Evolutionary conservation across 345 rosid species (phyloP), one percentile per base, ranked within the genome.

Genomic region (Firmiana major): DNA sequence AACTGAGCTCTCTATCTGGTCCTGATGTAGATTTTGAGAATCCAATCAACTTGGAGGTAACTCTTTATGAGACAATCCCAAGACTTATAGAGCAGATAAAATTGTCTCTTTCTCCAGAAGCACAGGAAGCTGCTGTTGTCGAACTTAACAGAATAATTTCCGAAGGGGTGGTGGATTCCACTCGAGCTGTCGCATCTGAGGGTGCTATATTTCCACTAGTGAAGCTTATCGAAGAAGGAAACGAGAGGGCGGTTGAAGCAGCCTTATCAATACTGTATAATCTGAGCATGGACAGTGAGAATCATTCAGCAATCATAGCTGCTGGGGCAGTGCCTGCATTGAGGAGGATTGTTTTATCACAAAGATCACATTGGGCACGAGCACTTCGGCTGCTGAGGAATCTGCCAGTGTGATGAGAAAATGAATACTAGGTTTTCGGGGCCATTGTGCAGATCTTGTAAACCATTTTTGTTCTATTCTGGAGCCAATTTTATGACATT

Each of bases 241-340:
- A 87, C 22, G 87, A 79, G 67, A 82, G 77, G 74, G 89, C 91
- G 0, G 87, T 83, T 0, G 94, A 93, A 71, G 98, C 97, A n/a
- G 87, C 88, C 68, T 79, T 91, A 31, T 83, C 90, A 1, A 82
- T 94, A 60, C 85, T 93, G 24, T 91, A 94, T 80, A 90, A 89
- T 68, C 74, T 93, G 70, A 91, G 97, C 86, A 93, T 91, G 97
- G 91, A 94, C 83, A 74, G 81, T 1, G 98, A 93, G 85, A 94
- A 94, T 78, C 98, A 93, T 58, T 42, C 86, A 0, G 90, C 91
- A 3, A 91, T 94, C 65, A 65, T 89, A 7, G 91, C 95, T 80
- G 91, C 95, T 0, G 93, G 97, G 71, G 98, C 97, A 24, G 93
- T 87, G 34, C 90, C 98, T 43, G 86, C 77, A 19, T 72, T 94